These are phyloP conservation scores for Zygoascus hellenicus DNA, from an alignment of 1,139 yeast genomes.

Conservation along the genomic window DNA sequence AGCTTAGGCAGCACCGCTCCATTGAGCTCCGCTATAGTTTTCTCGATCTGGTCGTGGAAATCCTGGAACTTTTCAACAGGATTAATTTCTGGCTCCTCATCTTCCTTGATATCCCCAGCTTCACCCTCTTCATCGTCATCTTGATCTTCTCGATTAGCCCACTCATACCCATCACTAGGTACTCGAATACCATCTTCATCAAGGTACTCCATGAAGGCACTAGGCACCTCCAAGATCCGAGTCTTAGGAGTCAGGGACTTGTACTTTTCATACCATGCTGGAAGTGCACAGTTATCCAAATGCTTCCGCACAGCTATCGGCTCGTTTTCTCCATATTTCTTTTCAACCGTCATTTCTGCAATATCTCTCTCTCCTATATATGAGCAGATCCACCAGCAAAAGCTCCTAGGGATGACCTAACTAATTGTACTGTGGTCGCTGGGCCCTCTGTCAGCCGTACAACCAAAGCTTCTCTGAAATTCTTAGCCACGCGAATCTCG, in stretches of 20 bases:
- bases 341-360: conserved; percentile 2
- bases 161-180: conserved; percentile 38
- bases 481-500: no score
- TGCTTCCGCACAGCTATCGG: conserved; percentile 34
- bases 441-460: neutral
- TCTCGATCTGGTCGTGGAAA: conserved; percentile 49
- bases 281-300: conserved; percentile 61
- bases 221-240: conserved; percentile 61
- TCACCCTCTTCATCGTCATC: conserved; percentile 42
- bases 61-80: conserved; percentile 46
- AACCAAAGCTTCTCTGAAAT: neutral
- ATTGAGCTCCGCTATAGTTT: conserved; percentile 39
- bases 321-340: conserved; percentile 6
- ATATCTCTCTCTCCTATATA: no score
- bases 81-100: conserved; percentile 63
- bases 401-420: no score
- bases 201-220: conserved; percentile 61
- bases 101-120: no score
- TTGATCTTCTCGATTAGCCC: conserved; percentile 20
- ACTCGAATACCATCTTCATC: conserved; percentile 70
- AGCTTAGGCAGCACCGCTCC: conserved; percentile 78
- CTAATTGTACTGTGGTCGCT: no score
- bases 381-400: no score
- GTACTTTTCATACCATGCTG: conserved; percentile 65
- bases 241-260: conserved; percentile 47